A percentile compares a stretch with the other conserved stretches of the same genome.
Evolutionary conservation across 2,329 filamentous ascomycete species (phyloP).

Genomic region (Amylocarpus encephaloides): DNA sequence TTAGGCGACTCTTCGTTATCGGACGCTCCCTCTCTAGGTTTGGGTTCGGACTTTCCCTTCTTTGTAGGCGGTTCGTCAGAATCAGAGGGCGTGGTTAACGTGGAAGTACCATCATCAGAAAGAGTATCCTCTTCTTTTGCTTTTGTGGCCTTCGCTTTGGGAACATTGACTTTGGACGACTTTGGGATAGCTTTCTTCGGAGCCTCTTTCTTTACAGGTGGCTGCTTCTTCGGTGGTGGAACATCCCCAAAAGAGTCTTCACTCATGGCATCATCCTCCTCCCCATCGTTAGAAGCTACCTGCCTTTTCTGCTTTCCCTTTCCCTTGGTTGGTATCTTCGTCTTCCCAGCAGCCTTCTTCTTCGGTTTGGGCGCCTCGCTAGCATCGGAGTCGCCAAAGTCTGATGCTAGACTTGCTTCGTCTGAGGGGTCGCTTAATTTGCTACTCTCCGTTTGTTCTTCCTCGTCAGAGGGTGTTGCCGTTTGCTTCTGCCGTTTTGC

Average conservation of each 20-base stretch:
- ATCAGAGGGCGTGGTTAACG: not conserved
- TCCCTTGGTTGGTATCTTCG: constrained; percentile 23
- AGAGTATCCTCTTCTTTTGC: constrained; percentile 1
- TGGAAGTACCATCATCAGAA: constrained; percentile 2
- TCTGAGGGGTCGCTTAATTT: constrained; percentile 11
- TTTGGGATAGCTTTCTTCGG: constrained; percentile 9
- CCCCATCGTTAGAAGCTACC: constrained; percentile 19
- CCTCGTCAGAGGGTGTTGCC: constrained; percentile 7
- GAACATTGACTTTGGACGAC: not conserved
- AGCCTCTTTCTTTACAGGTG: constrained; percentile 15
- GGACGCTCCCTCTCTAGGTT: constrained; percentile 1
- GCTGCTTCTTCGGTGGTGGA: constrained; percentile 20
- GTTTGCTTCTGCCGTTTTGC: constrained; percentile 23
- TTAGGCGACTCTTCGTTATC: constrained; percentile 11
- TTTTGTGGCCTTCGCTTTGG: constrained; percentile 5
- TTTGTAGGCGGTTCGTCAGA: constrained; percentile 2
- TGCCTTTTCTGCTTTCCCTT: constrained; percentile 24
- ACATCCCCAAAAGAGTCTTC: constrained; percentile 11
- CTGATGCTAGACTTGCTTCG: constrained; percentile 13
- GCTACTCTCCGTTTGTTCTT: constrained; percentile 9
- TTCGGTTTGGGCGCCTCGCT: constrained; percentile 25
- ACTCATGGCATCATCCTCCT: constrained; percentile 8
- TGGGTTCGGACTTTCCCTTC: not conserved
- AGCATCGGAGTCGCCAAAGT: constrained; percentile 14
- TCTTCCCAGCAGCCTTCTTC: constrained; percentile 38